A percentile compares a stretch with the other conserved stretches of the same genome.
These are phyloP conservation scores for Penicillium nordicum DNA, from an alignment of 2,329 filamentous ascomycete genomes.

Conservation along the genomic window DNA sequence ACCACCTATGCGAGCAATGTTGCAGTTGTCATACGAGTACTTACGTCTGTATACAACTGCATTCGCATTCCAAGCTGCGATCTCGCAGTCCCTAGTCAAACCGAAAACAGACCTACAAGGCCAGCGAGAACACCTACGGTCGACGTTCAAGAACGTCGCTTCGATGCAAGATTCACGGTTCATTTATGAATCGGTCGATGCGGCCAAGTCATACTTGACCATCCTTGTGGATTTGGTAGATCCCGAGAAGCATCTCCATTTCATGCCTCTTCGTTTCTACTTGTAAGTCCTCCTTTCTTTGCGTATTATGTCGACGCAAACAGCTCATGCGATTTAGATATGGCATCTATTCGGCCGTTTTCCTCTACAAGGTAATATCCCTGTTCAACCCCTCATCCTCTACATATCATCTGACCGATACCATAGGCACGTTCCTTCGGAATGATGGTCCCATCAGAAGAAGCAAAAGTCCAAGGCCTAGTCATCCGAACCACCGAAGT, in stretches of 20 bases:
- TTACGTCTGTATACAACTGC: constrained; percentile 70
- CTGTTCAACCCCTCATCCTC: not conserved
- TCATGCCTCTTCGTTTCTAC: constrained; percentile 63
- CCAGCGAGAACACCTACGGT: constrained; percentile 41
- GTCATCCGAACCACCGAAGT: constrained; percentile 58
- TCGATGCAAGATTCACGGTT: constrained; percentile 62
- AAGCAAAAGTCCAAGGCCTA: constrained; percentile 55
- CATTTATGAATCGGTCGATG: constrained; percentile 64
- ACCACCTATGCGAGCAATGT: constrained; percentile 61
- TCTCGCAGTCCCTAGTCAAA: constrained; percentile 50
- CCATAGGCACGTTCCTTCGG: constrained; percentile 55
- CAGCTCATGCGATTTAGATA: constrained; percentile 29
- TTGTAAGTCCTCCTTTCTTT: constrained; percentile 37
- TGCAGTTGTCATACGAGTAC: constrained; percentile 70
- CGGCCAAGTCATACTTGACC: constrained; percentile 59
- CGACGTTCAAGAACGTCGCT: constrained; percentile 54
- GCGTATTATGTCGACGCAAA: not conserved
- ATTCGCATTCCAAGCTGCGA: constrained; percentile 71
- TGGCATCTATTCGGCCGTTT: constrained; percentile 62
- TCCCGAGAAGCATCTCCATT: constrained; percentile 57
- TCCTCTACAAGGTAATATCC: constrained; percentile 57
- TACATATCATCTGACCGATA: not conserved
- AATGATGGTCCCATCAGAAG: constrained; percentile 55
- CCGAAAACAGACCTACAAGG: constrained; percentile 34
- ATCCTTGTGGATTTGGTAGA: constrained; percentile 60